Base-by-base conservation (phyloP, 2,329 filamentous ascomycete genomes). In the Gnomoniopsis smithogilvyi region DNA sequence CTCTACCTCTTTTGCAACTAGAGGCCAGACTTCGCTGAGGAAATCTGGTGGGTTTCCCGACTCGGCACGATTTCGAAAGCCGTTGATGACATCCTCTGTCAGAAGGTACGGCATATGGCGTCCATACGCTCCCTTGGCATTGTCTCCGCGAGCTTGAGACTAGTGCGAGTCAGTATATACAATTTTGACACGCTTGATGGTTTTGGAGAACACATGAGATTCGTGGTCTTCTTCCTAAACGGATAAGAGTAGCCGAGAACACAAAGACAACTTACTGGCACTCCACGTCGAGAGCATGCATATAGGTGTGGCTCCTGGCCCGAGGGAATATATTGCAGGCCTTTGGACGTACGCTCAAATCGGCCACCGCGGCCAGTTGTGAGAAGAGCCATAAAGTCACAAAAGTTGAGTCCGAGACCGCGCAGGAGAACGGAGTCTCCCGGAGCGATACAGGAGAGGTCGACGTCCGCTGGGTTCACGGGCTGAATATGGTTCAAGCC, bases 391-490 rank as follows among this genome's bases (percentile, higher is more conserved):
- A 55, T 55, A 6, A 36, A 55, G 33, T 55, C 53, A 19, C 46
- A 55, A 26, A 55, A 55, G 53, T 55, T 55, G 0, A 55, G 43
- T 26, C 53, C 53, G 7, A 55, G 45, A n/a, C 53, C 53, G 21
- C 53, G 53, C 21, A 55, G 53, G 53, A 55, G 47, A 3, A 55
- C 53, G 2, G 19, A 30, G 26, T 55, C 53, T 4, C 53, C 45
- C 12, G 43, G 26, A 0, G 26, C 53, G 43, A 55, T 49, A 30
- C 21, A 24, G 3, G 26, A 24, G 19, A 36, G 53, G 43, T 55
- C 53, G 45, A 55, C 43, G 26, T 55, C 53, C 15, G 53, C 53
- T 24, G 53, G 53, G 53, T 55, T 55, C n/a, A 19, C 15, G 2
- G 53, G 53, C 24, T 7, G 43, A n/a, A 55, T 22, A 33, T 55